These are phyloP conservation scores for Yamadazyma phyllophila DNA, from an alignment of 805 yeast genomes.

Conservation along the genomic window DNA sequence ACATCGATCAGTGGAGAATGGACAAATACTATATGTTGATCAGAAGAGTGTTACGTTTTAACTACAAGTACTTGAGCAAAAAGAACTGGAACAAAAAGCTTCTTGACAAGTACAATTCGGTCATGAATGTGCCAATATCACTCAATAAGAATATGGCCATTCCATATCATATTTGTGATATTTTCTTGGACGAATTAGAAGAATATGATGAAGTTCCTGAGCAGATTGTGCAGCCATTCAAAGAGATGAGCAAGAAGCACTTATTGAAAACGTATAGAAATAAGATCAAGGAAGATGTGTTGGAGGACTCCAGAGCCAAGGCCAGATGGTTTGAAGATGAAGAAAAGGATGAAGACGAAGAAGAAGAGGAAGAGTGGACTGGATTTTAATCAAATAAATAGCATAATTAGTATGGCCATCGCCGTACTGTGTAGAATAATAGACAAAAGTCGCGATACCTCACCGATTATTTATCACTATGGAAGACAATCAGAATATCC, in stretches of 20 bases:
- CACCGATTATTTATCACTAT: neutral
- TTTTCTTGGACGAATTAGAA: conserved; percentile 81
- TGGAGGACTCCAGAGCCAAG: conserved; percentile 59
- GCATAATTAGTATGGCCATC: neutral
- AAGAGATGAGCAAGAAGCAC: conserved; percentile 45
- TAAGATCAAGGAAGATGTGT: conserved; percentile 63
- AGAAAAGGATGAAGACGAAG: conserved; percentile 20
- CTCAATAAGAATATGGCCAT: conserved; percentile 65
- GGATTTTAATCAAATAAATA: conserved; percentile 24
- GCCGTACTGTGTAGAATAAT: neutral
- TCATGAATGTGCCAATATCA: conserved; percentile 49
- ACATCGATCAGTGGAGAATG: conserved; percentile 78
- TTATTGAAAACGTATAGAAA: conserved; percentile 61
- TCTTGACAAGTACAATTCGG: conserved; percentile 45
- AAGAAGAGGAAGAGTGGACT: conserved; percentile 28
- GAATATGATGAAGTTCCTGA: conserved; percentile 55
- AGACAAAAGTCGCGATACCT: neutral
- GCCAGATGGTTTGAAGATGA: conserved; percentile 57
- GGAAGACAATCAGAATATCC: conserved; percentile 30
- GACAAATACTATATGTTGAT: conserved; percentile 83
- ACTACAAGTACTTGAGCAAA: conserved; percentile 52
- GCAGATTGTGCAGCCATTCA: conserved; percentile 59
- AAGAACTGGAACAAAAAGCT: conserved; percentile 54
- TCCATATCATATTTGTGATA: conserved; percentile 81
- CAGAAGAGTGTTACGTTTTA: conserved; percentile 70